Conservation (phyloP, 2,329 filamentous ascomycete genomes). For the Neofusicoccum sp. region DNA sequence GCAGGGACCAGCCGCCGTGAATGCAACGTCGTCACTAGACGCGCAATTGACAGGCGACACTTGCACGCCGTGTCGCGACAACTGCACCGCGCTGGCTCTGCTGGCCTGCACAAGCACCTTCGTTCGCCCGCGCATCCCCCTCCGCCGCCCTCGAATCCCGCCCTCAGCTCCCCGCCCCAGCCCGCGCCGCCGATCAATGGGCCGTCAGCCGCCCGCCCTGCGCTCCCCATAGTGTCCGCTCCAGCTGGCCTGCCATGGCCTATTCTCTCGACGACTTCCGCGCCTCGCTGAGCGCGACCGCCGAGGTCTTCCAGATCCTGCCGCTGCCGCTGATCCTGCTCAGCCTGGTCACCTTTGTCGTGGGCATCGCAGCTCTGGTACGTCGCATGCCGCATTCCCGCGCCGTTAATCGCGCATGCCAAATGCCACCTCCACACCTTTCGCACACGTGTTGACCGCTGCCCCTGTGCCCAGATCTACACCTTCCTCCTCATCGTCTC, state of each 20-base stretch:
- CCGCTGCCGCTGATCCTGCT: slow-evolving; percentile 17
- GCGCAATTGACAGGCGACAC: slow-evolving; percentile 10
- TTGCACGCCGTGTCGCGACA: neutral
- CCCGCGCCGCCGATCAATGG: slow-evolving; percentile 15
- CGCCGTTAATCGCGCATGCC: neutral
- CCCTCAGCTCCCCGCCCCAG: neutral
- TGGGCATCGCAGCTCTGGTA: slow-evolving; percentile 19
- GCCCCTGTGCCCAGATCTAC: slow-evolving; percentile 55
- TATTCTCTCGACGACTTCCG: slow-evolving; percentile 4
- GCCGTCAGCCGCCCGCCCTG: neutral
- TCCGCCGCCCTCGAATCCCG: neutral
- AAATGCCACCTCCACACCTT: neutral
- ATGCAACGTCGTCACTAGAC: slow-evolving; percentile 16
- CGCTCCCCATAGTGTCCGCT: slow-evolving; percentile 6
- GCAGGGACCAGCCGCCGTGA: slow-evolving; percentile 10
- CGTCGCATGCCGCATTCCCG: neutral
- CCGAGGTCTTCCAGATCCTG: neutral
- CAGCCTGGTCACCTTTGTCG: neutral
- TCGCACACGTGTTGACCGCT: neutral
- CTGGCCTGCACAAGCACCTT: neutral
- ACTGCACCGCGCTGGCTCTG: neutral
- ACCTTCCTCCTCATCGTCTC: slow-evolving; percentile 70
- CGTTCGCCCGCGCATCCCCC: neutral
- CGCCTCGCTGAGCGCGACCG: neutral
- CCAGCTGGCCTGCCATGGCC: neutral